Percentiles rank a stretch among this genome's conserved stretches.
These are phyloP conservation scores for Phytophthora lateralis DNA, from an alignment of 352 stramenopile species.

Conservation along the genomic window DNA sequence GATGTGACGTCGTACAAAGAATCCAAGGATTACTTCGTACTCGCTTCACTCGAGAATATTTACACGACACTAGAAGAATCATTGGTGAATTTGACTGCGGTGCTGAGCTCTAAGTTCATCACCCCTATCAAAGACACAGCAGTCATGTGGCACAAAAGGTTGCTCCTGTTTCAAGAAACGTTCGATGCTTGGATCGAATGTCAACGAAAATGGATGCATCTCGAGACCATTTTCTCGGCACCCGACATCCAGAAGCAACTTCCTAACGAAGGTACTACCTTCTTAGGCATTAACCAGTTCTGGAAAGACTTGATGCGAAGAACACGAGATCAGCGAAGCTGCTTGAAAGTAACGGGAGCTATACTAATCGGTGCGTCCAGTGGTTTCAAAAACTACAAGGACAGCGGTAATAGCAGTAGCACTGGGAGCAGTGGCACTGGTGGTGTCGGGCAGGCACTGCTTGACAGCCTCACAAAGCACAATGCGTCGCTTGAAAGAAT, in stretches of 20 bases:
- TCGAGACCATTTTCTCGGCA: slow-evolving; percentile 83
- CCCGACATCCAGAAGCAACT: slow-evolving; percentile 87
- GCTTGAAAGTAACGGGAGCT: slow-evolving; percentile 68
- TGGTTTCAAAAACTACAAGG: slow-evolving; percentile 22
- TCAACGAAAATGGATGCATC: slow-evolving; percentile 83
- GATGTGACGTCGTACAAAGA: slow-evolving; percentile 92
- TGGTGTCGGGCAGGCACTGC: slow-evolving; percentile 46
- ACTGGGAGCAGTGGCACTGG: neutral
- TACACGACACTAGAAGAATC: slow-evolving; percentile 89
- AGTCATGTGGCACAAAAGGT: slow-evolving; percentile 63
- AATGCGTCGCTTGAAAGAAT: slow-evolving; percentile 74
- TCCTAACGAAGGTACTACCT: slow-evolving; percentile 65
- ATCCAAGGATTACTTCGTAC: slow-evolving; percentile 86
- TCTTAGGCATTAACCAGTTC: slow-evolving; percentile 71
- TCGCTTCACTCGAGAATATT: slow-evolving; percentile 80
- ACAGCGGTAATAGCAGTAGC: slow-evolving; percentile 6
- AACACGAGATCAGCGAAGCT: slow-evolving; percentile 63
- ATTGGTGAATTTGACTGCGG: slow-evolving; percentile 88
- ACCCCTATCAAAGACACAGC: slow-evolving; percentile 77
- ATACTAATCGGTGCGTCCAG: slow-evolving; percentile 36
- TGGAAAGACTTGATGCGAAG: slow-evolving; percentile 83
- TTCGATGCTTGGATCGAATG: slow-evolving; percentile 82
- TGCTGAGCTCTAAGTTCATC: slow-evolving; percentile 91
- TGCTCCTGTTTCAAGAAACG: slow-evolving; percentile 84
- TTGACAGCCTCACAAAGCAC: slow-evolving; percentile 73